Evolutionary conservation across 2,329 filamentous ascomycete genomes (phyloP), one percentile per base, ranked within the genome.

Genomic region (Westerdykella ornata): DNA sequence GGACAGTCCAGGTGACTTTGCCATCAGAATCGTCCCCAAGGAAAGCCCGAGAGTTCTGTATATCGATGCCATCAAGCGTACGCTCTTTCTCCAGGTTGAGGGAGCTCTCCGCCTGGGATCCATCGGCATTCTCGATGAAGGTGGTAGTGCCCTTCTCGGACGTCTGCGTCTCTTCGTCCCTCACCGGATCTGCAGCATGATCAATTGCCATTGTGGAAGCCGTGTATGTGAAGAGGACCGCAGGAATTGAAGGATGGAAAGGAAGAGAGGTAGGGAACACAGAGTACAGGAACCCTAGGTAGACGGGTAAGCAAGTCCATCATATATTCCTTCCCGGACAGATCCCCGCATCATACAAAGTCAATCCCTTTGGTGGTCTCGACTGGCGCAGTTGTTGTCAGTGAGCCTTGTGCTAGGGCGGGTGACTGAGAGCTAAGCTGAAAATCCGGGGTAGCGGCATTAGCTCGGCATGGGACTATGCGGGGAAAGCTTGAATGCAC

Each of bases 1-100:
- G 56, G 1, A 52, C 15, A 17, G 47, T 63, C 64, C 65, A 69
- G 1, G 52, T 49, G 12, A 68, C 56, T 37, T 66, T 65, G 19
- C 66, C 65, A 46, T 68, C 64, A 19, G 63, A 67, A 36, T 67
- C 58, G 41, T 69, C 65, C 20, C 65, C 66, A 49, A 66, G 66
- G 38, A 64, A 54, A 2, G 65, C 65, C 15, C 54, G 42, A n/a
- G 43, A 39, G 39, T 68, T 68, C 2, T 55, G 54, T 39, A 66
- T 41, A 31, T 68, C 63, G 39, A 69, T 51, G 6, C 47, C 49
- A n/a, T 53, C 47, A 7, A 62, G 41, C 0, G 58, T 62, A 3
- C 47, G 43, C 35, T 56, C 48, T 28, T 56, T 56, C 11, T 51
- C 51, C 14, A 59, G 28, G 8, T 55, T 49, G n/a, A 61, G 45